Percentiles rank a stretch among this genome's conserved stretches.
Conservation (phyloP, 441 rosid genomes). For the Syzygium syzygioides region DNA sequence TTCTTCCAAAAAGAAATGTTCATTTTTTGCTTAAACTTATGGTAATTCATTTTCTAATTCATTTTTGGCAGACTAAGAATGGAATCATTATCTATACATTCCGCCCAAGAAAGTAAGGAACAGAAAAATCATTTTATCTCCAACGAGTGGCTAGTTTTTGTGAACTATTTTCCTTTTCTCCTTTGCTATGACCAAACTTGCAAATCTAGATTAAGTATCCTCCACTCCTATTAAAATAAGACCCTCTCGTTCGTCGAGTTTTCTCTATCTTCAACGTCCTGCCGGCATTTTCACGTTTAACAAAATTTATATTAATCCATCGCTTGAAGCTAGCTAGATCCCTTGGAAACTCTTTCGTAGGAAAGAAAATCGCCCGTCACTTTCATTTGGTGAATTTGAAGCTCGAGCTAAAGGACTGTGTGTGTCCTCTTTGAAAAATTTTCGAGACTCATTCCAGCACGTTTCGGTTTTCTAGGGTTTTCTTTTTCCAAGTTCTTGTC, state of each 20-base stretch:
- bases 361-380: background rate
- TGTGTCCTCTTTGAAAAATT: background rate
- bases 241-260: background rate
- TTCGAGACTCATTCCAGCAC: background rate
- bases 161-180: background rate
- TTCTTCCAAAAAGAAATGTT: background rate
- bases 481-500: background rate
- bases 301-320: background rate
- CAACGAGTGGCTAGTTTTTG: background rate
- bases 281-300: background rate
- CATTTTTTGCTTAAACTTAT: background rate
- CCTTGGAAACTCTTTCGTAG: background rate
- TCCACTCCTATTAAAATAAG: background rate
- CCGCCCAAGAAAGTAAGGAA: background rate
- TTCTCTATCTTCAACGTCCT: no score
- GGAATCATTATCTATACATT: background rate
- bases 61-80: background rate
- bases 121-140: background rate
- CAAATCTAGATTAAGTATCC: background rate
- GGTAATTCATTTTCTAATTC: background rate
- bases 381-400: background rate
- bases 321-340: background rate
- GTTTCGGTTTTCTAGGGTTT: background rate
- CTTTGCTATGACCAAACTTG: background rate
- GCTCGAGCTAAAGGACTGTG: background rate